A percentile compares a stretch with the other conserved stretches of the same genome.
phyloP scores from a whole-genome alignment of 352 stramenopile genomes.

The Pythium coloratum region DNA sequence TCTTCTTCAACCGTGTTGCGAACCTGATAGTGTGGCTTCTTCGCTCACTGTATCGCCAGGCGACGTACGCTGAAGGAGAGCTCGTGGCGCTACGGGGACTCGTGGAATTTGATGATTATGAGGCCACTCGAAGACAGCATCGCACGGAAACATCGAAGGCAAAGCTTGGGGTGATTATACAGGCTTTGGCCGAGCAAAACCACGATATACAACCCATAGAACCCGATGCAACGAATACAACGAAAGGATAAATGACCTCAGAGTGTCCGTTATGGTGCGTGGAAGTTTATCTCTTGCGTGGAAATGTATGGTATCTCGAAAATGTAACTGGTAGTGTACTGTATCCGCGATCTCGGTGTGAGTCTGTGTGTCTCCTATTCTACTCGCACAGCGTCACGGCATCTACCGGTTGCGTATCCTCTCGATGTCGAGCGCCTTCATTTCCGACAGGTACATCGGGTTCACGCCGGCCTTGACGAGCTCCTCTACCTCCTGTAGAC shows the following conservation, averaged over 20 bases:
- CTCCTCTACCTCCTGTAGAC: conserved; percentile 87
- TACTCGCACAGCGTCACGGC: neutral
- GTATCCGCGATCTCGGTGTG: no score
- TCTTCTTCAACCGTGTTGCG: conserved; percentile 17
- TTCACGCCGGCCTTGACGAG: conserved; percentile 89
- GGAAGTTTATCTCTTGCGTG: no score
- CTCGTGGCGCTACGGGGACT: conserved; percentile 18
- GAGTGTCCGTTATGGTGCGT: no score
- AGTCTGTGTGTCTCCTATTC: neutral
- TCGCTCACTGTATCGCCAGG: conserved; percentile 17
- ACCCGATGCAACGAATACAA: neutral
- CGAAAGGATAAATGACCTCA: neutral
- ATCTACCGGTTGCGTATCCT: conserved; percentile 40
- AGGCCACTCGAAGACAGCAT: neutral
- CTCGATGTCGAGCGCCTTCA: conserved; percentile 90
- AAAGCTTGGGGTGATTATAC: neutral
- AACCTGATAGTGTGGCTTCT: conserved; percentile 16
- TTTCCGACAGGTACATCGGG: conserved; percentile 90
- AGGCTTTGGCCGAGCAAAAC: neutral
- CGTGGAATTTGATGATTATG: conserved; percentile 24
- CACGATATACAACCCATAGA: neutral
- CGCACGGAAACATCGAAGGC: no score
- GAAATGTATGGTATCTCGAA: neutral
- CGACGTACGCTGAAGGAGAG: conserved; percentile 3
- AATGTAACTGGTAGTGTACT: neutral